phyloP scores from a whole-genome alignment of 2,329 filamentous ascomycete species.

The Coleophoma cylindrospora region DNA sequence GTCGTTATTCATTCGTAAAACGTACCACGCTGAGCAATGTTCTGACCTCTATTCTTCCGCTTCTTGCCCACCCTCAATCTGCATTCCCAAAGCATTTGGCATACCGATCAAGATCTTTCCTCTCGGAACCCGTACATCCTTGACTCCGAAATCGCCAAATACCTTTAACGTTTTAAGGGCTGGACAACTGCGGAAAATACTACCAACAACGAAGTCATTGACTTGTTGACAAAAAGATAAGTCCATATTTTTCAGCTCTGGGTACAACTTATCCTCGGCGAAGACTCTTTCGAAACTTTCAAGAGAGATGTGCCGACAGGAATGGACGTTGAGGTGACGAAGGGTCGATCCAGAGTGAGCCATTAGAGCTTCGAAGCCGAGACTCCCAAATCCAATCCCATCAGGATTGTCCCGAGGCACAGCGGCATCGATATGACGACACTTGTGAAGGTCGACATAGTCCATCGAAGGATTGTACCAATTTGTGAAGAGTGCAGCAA shows the following conservation, averaged over 20 bases:
- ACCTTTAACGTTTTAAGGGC: slow-evolving; percentile 54
- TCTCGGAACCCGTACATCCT: slow-evolving; percentile 44
- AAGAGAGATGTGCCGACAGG: slow-evolving; percentile 74
- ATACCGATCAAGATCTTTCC: slow-evolving; percentile 53
- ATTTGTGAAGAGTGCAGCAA: slow-evolving; percentile 64
- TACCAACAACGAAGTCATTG: slow-evolving; percentile 58
- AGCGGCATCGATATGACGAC: slow-evolving; percentile 69
- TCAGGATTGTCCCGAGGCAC: slow-evolving; percentile 61
- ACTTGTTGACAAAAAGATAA: slow-evolving; percentile 70
- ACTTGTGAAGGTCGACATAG: slow-evolving; percentile 71
- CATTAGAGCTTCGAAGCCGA: slow-evolving; percentile 79
- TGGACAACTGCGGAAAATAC: slow-evolving; percentile 61
- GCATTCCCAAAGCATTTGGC: slow-evolving; percentile 54
- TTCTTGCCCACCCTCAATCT: slow-evolving; percentile 41
- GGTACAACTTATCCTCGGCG: slow-evolving; percentile 53
- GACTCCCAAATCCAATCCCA: slow-evolving; percentile 67
- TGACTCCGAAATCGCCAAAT: slow-evolving; percentile 62
- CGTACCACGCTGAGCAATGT: no score
- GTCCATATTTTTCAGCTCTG: slow-evolving; percentile 66
- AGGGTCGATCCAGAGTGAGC: slow-evolving; percentile 68
- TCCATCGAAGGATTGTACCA: slow-evolving; percentile 72
- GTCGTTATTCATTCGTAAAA: no score
- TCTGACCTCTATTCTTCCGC: no score
- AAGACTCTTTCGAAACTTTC: slow-evolving; percentile 74
- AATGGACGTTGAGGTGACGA: slow-evolving; percentile 68